Evolutionary conservation across 2,329 filamentous ascomycete species (phyloP).

Genomic region (Fusarium haematococcum): DNA sequence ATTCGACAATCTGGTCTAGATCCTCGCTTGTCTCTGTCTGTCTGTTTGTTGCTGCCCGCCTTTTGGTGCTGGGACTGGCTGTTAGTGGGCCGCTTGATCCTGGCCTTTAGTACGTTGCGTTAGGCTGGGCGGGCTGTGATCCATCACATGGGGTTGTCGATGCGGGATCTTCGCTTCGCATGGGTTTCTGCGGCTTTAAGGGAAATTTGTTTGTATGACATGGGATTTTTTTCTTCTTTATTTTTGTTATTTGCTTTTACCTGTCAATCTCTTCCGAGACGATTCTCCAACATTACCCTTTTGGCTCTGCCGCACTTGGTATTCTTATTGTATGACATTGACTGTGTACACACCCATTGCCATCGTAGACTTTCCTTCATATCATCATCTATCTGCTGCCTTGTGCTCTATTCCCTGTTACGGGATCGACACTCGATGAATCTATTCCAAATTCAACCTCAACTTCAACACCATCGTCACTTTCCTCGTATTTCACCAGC

Average conservation of each 20-base stretch:
- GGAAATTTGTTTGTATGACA: not conserved
- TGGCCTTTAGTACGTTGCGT: not conserved
- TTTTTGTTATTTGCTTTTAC: not conserved
- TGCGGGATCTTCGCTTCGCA: conserved; percentile 18
- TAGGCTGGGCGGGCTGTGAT: conserved; percentile 19
- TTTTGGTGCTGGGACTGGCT: not conserved
- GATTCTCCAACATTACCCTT: not conserved
- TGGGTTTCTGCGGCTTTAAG: conserved; percentile 15
- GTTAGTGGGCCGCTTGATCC: conserved; percentile 15
- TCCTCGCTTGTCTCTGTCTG: not conserved
- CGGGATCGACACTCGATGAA: not conserved
- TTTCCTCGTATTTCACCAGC: not conserved
- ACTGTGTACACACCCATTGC: not conserved
- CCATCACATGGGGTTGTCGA: conserved; percentile 21
- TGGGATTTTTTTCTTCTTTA: not conserved
- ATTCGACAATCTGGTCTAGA: conserved; percentile 2
- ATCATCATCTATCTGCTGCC: not conserved
- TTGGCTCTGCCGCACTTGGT: not conserved
- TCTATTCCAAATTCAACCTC: not conserved
- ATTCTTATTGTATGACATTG: not conserved
- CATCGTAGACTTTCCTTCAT: not conserved
- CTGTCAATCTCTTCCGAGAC: not conserved
- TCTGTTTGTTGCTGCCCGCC: conserved; percentile 7
- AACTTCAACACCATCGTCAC: conserved; percentile 4
- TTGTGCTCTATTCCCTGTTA: not conserved